These are phyloP conservation scores for Gautieria morchelliformis DNA, from an alignment of 768 basidiomycete species.

Conservation along the genomic window DNA sequence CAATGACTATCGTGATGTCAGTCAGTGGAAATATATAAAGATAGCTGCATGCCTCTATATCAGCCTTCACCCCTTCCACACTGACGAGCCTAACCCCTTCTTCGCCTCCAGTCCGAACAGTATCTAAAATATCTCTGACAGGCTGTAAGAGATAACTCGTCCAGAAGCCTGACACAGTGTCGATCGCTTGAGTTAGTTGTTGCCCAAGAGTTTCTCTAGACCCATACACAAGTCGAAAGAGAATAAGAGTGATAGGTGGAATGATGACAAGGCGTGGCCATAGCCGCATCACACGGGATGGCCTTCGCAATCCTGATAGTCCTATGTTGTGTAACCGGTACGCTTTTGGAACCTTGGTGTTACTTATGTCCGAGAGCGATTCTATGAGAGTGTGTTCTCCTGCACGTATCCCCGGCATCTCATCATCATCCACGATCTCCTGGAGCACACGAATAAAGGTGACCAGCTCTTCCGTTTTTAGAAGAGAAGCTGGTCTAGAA, in stretches of 20 bases:
- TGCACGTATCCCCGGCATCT: slow-evolving; percentile 7
- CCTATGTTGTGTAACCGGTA: slow-evolving; percentile 21
- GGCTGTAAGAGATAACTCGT: slow-evolving; percentile 83
- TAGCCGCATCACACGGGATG: slow-evolving; percentile 53
- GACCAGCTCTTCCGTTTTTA: not conserved
- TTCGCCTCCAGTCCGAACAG: slow-evolving; percentile 74
- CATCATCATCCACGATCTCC: slow-evolving; percentile 5
- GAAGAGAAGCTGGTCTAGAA: slow-evolving; percentile 31
- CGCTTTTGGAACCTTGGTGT: slow-evolving; percentile 20
- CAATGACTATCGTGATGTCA: slow-evolving; percentile 49
- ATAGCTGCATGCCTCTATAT: slow-evolving; percentile 54
- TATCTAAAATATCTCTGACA: slow-evolving; percentile 68
- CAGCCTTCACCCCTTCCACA: slow-evolving; percentile 73
- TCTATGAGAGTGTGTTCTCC: slow-evolving; percentile 11
- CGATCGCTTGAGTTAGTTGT: slow-evolving; percentile 46
- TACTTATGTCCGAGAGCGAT: slow-evolving; percentile 16
- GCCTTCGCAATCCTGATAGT: slow-evolving; percentile 45
- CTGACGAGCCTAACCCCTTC: slow-evolving; percentile 61
- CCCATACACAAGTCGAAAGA: slow-evolving; percentile 39
- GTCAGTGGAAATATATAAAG: not conserved
- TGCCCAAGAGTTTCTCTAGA: slow-evolving; percentile 51
- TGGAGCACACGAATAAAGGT: not conserved
- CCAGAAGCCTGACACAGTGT: slow-evolving; percentile 66
- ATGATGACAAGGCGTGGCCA: slow-evolving; percentile 80
- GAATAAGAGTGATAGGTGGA: slow-evolving; percentile 56